Base-by-base conservation (phyloP, 768 basidiomycete species). In the Pholiota conissans region DNA sequence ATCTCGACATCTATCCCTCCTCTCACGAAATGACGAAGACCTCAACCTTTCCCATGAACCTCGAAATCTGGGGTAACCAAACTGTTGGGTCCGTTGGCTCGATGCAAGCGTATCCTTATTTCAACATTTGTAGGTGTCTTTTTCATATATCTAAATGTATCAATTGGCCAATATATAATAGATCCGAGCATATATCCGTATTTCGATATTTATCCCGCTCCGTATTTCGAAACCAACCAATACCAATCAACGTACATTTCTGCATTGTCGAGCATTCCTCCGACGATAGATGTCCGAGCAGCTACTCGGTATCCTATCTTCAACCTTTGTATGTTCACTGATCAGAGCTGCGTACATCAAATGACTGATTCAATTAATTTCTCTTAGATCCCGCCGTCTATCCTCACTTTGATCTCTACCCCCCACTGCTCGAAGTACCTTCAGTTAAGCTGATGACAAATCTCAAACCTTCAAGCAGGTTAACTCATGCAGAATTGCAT, bases 161-260 rank as follows among this genome's bases (percentile, higher is more conserved):
- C 4, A n/a, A 8, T 18, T 26, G 20, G 3, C 22, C 9, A 14
- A 51, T 16, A 22, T 26, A 5, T 13, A 9, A 24, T 52, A 79
- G 78, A 79, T 58, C 73, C 73, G 2, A 58, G 69, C 22, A 55
- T 75, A 40, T 80, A 79, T 60, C 78, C 81, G 32, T 56, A 75
- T 60, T 69, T 79, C 18, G 39, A 53, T 24, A 28, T 53, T 50
- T 65, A 72, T 52, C 66, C 77, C 76, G 28, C 29, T 40, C 35
- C 37, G 14, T 54, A 34, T 22, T 30, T 40, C 16, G 26, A 37
- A 34, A 37, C 22, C 45, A 26, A 28, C 8, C 22, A 10, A 24
- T 37, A 28, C 8, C 28, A 8, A 28, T 18, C 9, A 37, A 6
- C 5, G 18, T 18, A 26, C 26, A 22, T 16, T 27, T 45, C 22